Conservation (phyloP, 2,329 filamentous ascomycete species). For the Geoglossum cookeanum region DNA sequence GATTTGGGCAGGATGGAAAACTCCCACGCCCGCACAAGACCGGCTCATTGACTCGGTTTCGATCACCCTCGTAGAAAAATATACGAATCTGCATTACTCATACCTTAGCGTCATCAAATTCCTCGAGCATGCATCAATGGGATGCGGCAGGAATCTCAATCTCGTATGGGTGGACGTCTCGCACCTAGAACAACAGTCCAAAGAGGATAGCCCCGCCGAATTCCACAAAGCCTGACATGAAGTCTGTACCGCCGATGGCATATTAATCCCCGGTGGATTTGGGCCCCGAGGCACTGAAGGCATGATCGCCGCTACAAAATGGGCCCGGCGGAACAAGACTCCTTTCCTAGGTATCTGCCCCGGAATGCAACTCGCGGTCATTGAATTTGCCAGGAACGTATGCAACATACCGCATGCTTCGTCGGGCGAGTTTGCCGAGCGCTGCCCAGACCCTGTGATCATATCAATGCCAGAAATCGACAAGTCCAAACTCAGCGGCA, state of each 20-base stretch:
- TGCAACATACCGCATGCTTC: constrained; percentile 41
- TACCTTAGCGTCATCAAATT: constrained; percentile 75
- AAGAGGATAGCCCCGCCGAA: constrained; percentile 43
- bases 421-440: constrained; percentile 34
- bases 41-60: constrained; percentile 49
- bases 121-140: constrained; percentile 82
- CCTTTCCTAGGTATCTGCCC: constrained; percentile 83
- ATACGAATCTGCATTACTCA: constrained; percentile 64
- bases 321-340: constrained; percentile 62
- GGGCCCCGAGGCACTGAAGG: constrained; percentile 68
- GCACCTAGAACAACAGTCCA: constrained; percentile 52
- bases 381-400: constrained; percentile 67
- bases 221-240: constrained; percentile 77
- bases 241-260: constrained; percentile 47
- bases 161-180: constrained; percentile 72
- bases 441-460: constrained; percentile 45
- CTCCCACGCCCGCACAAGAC: constrained; percentile 46
- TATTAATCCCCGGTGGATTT: constrained; percentile 58
- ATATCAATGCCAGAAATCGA: constrained; percentile 87
- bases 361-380: constrained; percentile 82
- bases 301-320: constrained; percentile 75
- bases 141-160: constrained; percentile 58
- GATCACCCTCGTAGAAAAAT: constrained; percentile 87
- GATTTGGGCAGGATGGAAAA: constrained; percentile 68
- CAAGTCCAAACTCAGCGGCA: constrained; percentile 59